These are phyloP conservation scores for Volvox africanus DNA, from an alignment of 139 green algal species.

Conservation along the genomic window DNA sequence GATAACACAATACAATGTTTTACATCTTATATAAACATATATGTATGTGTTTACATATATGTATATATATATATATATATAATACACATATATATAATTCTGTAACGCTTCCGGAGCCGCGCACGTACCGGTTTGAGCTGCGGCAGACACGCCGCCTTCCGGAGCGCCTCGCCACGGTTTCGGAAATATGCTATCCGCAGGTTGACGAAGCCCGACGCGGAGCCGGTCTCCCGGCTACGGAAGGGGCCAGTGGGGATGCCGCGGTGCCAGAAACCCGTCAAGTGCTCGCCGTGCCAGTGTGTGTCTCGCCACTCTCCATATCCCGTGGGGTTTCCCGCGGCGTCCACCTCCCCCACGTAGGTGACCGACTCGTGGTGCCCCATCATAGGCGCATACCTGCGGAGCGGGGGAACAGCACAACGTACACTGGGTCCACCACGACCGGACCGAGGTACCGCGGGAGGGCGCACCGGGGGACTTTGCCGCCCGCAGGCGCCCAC, in stretches of 20 bases:
- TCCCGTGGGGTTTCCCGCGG: constrained; percentile 22
- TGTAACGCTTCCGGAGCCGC: no score
- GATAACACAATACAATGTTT: no score
- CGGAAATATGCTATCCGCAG: constrained; percentile 47
- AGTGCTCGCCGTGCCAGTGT: constrained; percentile 53
- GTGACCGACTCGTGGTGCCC: background rate
- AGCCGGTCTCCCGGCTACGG: constrained; percentile 46
- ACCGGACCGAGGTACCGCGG: background rate
- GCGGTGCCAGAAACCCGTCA: constrained; percentile 47
- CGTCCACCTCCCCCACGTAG: constrained; percentile 43
- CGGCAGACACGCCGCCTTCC: background rate
- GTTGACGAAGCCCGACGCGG: constrained; percentile 39
- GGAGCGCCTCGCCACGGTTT: constrained; percentile 37
- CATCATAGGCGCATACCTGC: background rate
- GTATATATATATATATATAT: no score
- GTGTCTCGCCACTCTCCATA: constrained; percentile 56
- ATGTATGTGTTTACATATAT: no score
- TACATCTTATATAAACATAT: no score
- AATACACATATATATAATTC: no score
- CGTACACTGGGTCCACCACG: no score
- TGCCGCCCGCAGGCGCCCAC: no score
- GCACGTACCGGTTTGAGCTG: constrained; percentile 1
- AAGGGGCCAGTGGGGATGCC: constrained; percentile 37
- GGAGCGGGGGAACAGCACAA: background rate
- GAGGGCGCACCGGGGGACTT: background rate